phyloP scores from a whole-genome alignment of 805 yeast species.

The Yamadazyma olivae region DNA sequence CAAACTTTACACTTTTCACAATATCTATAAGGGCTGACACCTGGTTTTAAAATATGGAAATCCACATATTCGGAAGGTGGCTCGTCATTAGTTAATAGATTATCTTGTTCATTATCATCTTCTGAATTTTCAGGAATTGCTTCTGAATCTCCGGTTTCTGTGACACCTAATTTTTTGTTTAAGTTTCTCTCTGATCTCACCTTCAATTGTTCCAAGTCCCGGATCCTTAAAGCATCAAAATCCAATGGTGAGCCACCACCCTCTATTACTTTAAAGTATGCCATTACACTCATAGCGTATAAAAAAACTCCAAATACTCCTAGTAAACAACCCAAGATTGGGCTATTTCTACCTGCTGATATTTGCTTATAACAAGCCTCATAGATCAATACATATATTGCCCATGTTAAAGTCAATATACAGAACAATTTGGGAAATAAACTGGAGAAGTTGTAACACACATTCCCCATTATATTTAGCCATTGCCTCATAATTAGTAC shows the following conservation, averaged over 20 bases:
- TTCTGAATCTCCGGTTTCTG: background rate
- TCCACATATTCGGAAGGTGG: constrained; percentile 36
- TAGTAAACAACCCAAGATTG: constrained; percentile 14
- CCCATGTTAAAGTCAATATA: constrained; percentile 44
- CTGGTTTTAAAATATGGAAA: constrained; percentile 41
- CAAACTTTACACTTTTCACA: constrained; percentile 52
- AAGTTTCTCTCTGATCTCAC: background rate
- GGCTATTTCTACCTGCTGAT: constrained; percentile 8
- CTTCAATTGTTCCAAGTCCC: constrained; percentile 12
- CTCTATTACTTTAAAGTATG: constrained; percentile 52
- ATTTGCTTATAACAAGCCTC: constrained; percentile 16
- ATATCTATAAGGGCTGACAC: constrained; percentile 56
- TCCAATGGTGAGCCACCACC: constrained; percentile 72
- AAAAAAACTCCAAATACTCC: constrained; percentile 24
- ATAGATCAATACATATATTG: constrained; percentile 34
- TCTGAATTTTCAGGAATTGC: background rate
- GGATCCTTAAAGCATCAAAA: constrained; percentile 40
- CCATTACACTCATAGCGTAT: constrained; percentile 37
- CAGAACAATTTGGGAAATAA: constrained; percentile 51
- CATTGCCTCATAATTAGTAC: constrained; percentile 18
- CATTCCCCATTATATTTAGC: constrained; percentile 3
- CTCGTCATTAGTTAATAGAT: constrained; percentile 2
- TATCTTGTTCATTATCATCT: background rate
- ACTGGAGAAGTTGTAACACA: constrained; percentile 13
- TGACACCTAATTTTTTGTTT: background rate